phyloP scores from a whole-genome alignment of 352 stramenopile genomes.

The Pilasporangium apinafurcum region DNA sequence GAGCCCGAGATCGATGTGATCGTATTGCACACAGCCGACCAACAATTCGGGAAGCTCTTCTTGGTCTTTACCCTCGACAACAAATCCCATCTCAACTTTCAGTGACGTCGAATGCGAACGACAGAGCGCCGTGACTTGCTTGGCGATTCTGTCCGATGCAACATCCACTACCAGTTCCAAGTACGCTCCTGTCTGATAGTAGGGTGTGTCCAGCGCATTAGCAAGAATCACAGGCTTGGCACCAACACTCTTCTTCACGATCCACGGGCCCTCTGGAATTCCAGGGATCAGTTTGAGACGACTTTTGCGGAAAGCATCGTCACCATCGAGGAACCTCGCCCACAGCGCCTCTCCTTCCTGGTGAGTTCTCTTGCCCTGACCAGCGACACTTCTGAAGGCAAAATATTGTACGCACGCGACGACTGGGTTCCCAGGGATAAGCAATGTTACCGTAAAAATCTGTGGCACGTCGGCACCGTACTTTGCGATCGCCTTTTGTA shows the following conservation, averaged over 20 bases:
- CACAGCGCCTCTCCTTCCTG: slow-evolving; percentile 40
- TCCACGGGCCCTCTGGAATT: slow-evolving; percentile 72
- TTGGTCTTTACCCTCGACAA: slow-evolving; percentile 65
- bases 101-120: slow-evolving; percentile 58
- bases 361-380: slow-evolving; percentile 5
- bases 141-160: slow-evolving; percentile 63
- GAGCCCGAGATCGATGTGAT: slow-evolving; percentile 58
- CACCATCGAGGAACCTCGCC: slow-evolving; percentile 51
- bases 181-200: slow-evolving; percentile 54
- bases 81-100: slow-evolving; percentile 75
- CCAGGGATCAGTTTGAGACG: slow-evolving; percentile 78
- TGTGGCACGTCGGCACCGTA: slow-evolving; percentile 61
- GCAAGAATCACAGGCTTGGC: slow-evolving; percentile 73
- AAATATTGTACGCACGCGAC: slow-evolving; percentile 78
- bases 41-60: slow-evolving; percentile 73
- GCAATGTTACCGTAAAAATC: slow-evolving; percentile 68
- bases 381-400: slow-evolving; percentile 26
- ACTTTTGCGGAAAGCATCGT: slow-evolving; percentile 63
- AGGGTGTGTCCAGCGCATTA: slow-evolving; percentile 54
- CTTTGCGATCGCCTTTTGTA: slow-evolving; percentile 48
- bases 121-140: slow-evolving; percentile 71
- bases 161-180: slow-evolving; percentile 78
- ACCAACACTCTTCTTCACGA: slow-evolving; percentile 78
- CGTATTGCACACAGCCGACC: slow-evolving; percentile 74
- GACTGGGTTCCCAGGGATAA: slow-evolving; percentile 59